Evolutionary conservation across 2,329 filamentous ascomycete genomes (phyloP), one percentile per base, ranked within the genome.

Genomic region (Fusarium annulatum): DNA sequence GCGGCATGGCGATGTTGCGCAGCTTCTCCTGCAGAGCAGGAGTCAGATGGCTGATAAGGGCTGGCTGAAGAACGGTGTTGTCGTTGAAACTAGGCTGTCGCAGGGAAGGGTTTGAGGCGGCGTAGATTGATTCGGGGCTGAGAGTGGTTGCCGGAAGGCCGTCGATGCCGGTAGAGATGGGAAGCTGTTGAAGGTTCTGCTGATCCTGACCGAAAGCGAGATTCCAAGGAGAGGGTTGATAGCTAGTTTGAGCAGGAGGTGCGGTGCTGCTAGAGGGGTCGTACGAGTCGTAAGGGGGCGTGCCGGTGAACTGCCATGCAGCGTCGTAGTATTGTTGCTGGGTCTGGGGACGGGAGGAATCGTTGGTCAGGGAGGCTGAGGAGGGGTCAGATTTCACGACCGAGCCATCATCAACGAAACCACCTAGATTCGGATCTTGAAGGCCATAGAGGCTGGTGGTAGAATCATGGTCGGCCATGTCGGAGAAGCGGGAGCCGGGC

Each of bases 1-100:
- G 83, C 19, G 90, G 90, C 89, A 92, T 92, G 74, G 89, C 90
- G 77, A 91, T 91, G 70, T 85, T 89, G 74, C 87, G 88, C 52
- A 92, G 83, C 77, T 88, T 87, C 78, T 91, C 89, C 77, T 90
- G 88, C 78, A 90, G 86, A 30, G 88, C 88, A 38, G 86, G 86
- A 41, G 88, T 91, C 61, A 92, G 82, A 34, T 78, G 75, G 45
- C 78, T 76, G 30, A 78, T 68, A 30, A 78, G 61, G 52, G 74
- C 72, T 53, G 74, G 72, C 28, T 73, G 70, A 56, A 85, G 78
- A 19, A 81, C 76, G 46, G 65, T 30, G 41, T 80, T 78, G 52
- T 82, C 77, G 36, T 80, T 65, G 21, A 80, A 74, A 45, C 79
- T 81, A 75, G 68, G 80, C 71, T 72, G 73, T 62, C 64, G 70